Conservation (phyloP, 495 filamentous ascomycete species). For the Cercophora samala region DNA sequence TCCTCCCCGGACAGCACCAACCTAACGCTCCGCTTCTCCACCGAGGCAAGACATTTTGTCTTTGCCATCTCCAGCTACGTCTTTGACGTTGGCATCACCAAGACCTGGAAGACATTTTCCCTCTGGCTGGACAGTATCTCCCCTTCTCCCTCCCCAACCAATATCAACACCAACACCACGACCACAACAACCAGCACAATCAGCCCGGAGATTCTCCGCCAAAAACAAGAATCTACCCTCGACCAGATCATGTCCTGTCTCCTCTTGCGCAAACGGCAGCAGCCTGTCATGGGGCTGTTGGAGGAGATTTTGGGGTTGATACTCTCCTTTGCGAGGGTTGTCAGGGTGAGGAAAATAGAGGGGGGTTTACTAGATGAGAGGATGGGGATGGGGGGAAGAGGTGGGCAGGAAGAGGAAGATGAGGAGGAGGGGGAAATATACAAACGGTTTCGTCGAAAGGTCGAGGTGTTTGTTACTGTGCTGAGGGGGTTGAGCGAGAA, state of each 20-base stretch:
- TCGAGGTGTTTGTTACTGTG: conserved; percentile 64
- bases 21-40: conserved; percentile 58
- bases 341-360: conserved; percentile 26
- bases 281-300: conserved; percentile 66
- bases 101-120: conserved; percentile 68
- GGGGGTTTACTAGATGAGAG: conserved; percentile 1
- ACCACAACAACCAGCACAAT: conserved; percentile 17
- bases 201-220: conserved; percentile 61
- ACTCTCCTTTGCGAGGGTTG: conserved; percentile 57
- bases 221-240: conserved; percentile 72
- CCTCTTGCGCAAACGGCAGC: conserved; percentile 66
- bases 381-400: conserved; percentile 6
- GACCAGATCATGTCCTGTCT: conserved; percentile 74
- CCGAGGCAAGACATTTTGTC: conserved; percentile 78
- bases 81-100: conserved; percentile 69
- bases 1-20: conserved; percentile 35
- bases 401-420: conserved; percentile 39
- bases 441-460: conserved; percentile 60
- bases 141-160: too few species aligned
- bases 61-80: conserved; percentile 65
- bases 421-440: conserved; percentile 55
- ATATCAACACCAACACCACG: conserved; percentile 31
- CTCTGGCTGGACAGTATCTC: conserved; percentile 57
- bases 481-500: conserved; percentile 60
- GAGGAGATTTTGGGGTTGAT: conserved; percentile 74